Conservation (phyloP, 148 eudicot genomes). For the Camellia lanceoleosa region DNA sequence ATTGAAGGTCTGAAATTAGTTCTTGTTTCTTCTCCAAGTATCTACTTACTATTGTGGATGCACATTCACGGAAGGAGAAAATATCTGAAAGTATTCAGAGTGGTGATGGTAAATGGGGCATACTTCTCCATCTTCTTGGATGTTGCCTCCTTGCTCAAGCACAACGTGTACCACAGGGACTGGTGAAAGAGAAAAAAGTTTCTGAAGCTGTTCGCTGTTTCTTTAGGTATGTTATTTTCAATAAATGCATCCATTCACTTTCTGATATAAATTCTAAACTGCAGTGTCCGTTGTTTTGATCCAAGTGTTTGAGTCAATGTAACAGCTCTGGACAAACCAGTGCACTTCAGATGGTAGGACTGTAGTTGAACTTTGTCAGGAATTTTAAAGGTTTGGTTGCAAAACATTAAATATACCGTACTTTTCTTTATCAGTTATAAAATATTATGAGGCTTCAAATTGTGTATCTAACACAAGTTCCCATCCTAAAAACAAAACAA, state of each 20-base stretch:
- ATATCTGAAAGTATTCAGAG: conserved; percentile 66
- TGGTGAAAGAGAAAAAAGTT: conserved; percentile 57
- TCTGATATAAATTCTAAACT: not conserved
- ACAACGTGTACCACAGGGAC: conserved; percentile 45
- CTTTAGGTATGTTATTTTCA: conserved; percentile 57
- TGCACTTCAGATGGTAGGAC: not conserved
- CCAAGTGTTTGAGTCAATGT: not conserved
- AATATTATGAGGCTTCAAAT: not conserved
- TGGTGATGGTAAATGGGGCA: conserved; percentile 60
- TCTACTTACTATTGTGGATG: conserved; percentile 67
- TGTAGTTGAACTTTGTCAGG: not conserved
- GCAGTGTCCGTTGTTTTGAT: not conserved
- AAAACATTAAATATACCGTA: not conserved
- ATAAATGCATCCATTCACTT: not conserved
- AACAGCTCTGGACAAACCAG: not conserved
- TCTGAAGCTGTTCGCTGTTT: conserved; percentile 84
- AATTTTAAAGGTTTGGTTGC: not conserved
- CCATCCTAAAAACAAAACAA: not conserved
- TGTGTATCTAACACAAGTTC: not conserved
- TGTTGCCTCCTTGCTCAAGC: conserved; percentile 88
- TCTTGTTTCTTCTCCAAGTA: conserved; percentile 42
- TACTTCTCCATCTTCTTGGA: conserved; percentile 82
- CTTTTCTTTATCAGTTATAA: too few relatives aligned
- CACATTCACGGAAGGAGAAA: conserved; percentile 70
- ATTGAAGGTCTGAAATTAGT: not conserved